Percentiles rank a stretch among this genome's conserved stretches.
phyloP scores from a whole-genome alignment of 352 stramenopile species.

The Pythium myriotylum region DNA sequence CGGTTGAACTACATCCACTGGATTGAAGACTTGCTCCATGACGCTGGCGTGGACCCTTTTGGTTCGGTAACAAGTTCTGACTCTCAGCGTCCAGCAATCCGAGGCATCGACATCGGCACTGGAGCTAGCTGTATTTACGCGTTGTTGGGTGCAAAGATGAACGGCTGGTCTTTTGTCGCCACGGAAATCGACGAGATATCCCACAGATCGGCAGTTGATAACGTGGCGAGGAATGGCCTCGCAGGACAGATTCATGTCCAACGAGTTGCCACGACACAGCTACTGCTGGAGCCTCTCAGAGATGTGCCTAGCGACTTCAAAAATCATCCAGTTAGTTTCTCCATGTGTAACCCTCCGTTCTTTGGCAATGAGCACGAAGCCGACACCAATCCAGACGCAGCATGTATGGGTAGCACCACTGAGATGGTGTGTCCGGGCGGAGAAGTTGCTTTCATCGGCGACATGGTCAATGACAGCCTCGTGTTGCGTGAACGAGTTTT shows the following conservation, averaged over 20 bases:
- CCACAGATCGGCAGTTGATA: slow-evolving; percentile 76
- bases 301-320: slow-evolving; percentile 20
- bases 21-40: slow-evolving; percentile 91
- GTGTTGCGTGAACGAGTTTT: slow-evolving; percentile 68
- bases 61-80: slow-evolving; percentile 3
- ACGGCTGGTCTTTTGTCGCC: slow-evolving; percentile 92
- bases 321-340: slow-evolving; percentile 80
- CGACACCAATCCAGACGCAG: slow-evolving; percentile 72
- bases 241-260: slow-evolving; percentile 58
- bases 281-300: slow-evolving; percentile 56
- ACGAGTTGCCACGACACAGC: slow-evolving; percentile 37
- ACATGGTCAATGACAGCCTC: slow-evolving; percentile 93
- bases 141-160: slow-evolving; percentile 87
- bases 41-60: slow-evolving; percentile 40
- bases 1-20: slow-evolving; percentile 96
- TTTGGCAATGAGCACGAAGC: slow-evolving; percentile 84
- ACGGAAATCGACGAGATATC: slow-evolving; percentile 94
- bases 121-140: slow-evolving; percentile 96
- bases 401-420: slow-evolving; percentile 69
- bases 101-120: slow-evolving; percentile 95
- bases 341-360: slow-evolving; percentile 98
- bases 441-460: slow-evolving; percentile 93
- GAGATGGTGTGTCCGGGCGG: slow-evolving; percentile 91
- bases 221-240: slow-evolving; percentile 91
- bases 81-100: slow-evolving; percentile 23